Conservation (phyloP, 257 asterid species). For the Capsicum baccatum region DNA sequence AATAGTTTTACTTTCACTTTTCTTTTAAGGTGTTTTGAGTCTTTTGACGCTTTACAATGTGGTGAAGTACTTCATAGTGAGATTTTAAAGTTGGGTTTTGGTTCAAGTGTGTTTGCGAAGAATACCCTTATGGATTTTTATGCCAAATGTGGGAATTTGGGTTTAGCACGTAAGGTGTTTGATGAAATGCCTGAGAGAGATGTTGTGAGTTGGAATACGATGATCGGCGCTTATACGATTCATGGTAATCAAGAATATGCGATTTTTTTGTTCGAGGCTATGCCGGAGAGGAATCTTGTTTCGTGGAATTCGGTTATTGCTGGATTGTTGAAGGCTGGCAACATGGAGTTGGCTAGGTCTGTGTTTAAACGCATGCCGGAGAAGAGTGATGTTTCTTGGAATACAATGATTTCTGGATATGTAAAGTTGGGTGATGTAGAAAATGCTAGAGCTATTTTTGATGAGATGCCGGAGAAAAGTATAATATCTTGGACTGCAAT, state of each 20-base stretch:
- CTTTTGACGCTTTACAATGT: slow-evolving; percentile 40
- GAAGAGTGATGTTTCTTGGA: slow-evolving; percentile 49
- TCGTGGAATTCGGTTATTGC: slow-evolving; percentile 54
- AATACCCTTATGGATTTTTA: slow-evolving; percentile 54
- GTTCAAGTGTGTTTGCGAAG: slow-evolving; percentile 44
- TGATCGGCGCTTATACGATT: slow-evolving; percentile 48
- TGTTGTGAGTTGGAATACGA: slow-evolving; percentile 50
- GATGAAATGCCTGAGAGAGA: slow-evolving; percentile 50
- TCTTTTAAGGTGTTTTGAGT: slow-evolving; percentile 51
- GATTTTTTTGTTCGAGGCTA: slow-evolving; percentile 43
- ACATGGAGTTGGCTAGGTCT: slow-evolving; percentile 45
- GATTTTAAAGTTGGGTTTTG: slow-evolving; percentile 46
- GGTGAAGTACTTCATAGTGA: slow-evolving; percentile 47
- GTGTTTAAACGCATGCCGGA: slow-evolving; percentile 46
- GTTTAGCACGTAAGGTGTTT: slow-evolving; percentile 36
- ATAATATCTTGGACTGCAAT: slow-evolving; percentile 56
- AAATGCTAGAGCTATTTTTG: slow-evolving; percentile 41
- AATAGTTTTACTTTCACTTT: slow-evolving; percentile 58
- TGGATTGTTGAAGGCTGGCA: slow-evolving; percentile 45
- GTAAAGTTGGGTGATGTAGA: slow-evolving; percentile 39
- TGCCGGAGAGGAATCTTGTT: slow-evolving; percentile 52
- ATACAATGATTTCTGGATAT: slow-evolving; percentile 50
- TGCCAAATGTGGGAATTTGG: slow-evolving; percentile 46
- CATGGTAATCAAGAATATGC: slow-evolving; percentile 41
- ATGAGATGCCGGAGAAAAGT: slow-evolving; percentile 53